These are phyloP conservation scores for Jatropha podagrica DNA, from an alignment of 441 rosid species.

Conservation along the genomic window DNA sequence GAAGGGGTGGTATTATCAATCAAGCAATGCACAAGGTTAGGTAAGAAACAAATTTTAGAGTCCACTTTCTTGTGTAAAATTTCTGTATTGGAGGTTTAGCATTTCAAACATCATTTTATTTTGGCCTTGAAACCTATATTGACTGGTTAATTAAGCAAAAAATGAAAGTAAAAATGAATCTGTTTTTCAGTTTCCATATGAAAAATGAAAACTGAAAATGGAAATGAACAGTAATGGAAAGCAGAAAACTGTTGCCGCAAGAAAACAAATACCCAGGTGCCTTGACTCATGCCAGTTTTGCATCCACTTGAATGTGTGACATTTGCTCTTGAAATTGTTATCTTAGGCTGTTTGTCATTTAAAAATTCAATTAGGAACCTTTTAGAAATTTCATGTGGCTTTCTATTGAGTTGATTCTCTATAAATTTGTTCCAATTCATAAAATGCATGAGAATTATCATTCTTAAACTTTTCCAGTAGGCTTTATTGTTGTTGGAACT, in stretches of 20 bases:
- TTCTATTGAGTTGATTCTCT: background rate
- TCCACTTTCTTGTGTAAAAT: slow-evolving; percentile 7
- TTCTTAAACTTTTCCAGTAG: background rate
- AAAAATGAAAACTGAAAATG: too few relatives aligned
- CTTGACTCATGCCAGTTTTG: too few relatives aligned
- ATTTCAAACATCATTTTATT: background rate
- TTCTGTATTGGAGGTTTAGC: background rate
- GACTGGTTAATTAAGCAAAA: too few relatives aligned
- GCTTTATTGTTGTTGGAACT: background rate
- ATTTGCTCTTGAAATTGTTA: too few relatives aligned
- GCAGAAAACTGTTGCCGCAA: too few relatives aligned
- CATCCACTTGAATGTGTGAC: too few relatives aligned
- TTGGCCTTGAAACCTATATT: background rate
- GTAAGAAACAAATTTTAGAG: slow-evolving; percentile 37
- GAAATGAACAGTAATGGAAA: too few relatives aligned
- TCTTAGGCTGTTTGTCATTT: too few relatives aligned
- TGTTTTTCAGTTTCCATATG: too few relatives aligned
- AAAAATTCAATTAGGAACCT: too few relatives aligned
- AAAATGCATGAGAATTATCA: background rate
- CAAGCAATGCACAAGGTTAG: slow-evolving; percentile 60
- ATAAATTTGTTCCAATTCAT: background rate
- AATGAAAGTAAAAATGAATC: too few relatives aligned
- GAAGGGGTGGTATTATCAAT: slow-evolving; percentile 41
- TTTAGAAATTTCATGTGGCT: background rate
- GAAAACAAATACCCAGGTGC: too few relatives aligned